A percentile compares a stretch with the other conserved stretches of the same genome.
Conservation (phyloP, 805 yeast genomes). For the Metschnikowia henanensis region DNA sequence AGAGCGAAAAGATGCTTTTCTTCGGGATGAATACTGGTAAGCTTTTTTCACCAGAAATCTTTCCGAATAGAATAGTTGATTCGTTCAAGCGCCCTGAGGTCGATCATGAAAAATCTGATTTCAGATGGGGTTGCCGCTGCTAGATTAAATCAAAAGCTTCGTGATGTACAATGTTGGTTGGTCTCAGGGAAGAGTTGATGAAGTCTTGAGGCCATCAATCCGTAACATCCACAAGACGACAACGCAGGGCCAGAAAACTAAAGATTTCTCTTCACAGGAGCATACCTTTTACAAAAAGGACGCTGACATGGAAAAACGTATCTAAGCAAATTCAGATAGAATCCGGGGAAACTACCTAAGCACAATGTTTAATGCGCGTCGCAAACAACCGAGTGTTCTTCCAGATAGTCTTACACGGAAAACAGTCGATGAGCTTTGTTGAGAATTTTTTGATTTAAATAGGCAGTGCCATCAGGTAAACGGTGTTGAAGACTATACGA, state of each 20-base stretch:
- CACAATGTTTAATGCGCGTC: no score
- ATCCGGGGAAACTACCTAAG: conserved; percentile 30
- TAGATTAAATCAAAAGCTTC: conserved; percentile 73
- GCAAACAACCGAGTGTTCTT: no score
- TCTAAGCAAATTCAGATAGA: conserved; percentile 56
- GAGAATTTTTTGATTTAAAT: no score
- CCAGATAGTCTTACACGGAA: no score
- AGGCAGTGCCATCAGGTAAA: no score
- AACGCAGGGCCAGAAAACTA: conserved; percentile 54
- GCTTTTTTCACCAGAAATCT: conserved; percentile 55
- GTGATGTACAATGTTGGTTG: conserved; percentile 76
- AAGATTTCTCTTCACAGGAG: conserved; percentile 69
- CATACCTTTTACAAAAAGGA: conserved; percentile 47
- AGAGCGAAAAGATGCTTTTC: conserved; percentile 58
- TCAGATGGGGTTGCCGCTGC: conserved; percentile 90
- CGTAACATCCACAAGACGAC: conserved; percentile 69
- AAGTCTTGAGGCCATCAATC: conserved; percentile 81
- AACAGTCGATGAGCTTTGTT: no score
- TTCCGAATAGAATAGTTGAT: conserved; percentile 68
- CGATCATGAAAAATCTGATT: conserved; percentile 73
- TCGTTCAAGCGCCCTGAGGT: conserved; percentile 85
- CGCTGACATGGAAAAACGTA: conserved; percentile 56
- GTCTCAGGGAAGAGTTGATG: conserved; percentile 74
- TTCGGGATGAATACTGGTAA: conserved; percentile 53
- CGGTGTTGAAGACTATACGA: no score